These are phyloP conservation scores for Trypanosoma lewisi DNA, from an alignment of 208 protist genomes.

Conservation along the genomic window DNA sequence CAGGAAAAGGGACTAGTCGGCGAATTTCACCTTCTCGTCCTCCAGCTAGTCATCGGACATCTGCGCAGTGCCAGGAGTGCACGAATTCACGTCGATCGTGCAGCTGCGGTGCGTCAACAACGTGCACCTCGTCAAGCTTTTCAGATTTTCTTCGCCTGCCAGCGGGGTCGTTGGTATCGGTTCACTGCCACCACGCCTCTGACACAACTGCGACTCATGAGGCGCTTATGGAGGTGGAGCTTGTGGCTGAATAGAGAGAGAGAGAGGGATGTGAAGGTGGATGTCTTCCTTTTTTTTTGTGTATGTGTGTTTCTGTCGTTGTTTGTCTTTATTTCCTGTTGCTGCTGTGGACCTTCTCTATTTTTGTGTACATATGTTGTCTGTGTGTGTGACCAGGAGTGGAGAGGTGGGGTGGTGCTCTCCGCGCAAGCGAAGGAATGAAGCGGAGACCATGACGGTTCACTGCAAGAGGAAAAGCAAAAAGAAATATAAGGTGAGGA, in stretches of 20 bases:
- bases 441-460: too few relatives aligned
- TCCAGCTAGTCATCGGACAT: not conserved
- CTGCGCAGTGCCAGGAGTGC: not conserved
- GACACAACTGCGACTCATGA: conserved; percentile 32
- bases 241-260: conserved; percentile 24
- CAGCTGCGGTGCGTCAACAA: conserved; percentile 35
- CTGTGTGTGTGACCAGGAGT: too few relatives aligned
- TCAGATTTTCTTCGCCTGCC: conserved; percentile 46
- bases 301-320: not conserved
- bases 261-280: too few relatives aligned
- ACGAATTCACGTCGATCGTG: conserved; percentile 7
- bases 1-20: not conserved
- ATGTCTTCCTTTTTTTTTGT: too few relatives aligned
- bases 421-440: too few relatives aligned
- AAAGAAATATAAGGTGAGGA: too few relatives aligned
- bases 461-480: too few relatives aligned
- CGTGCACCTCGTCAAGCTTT: conserved; percentile 46
- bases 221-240: conserved; percentile 58
- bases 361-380: too few relatives aligned
- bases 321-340: not conserved
- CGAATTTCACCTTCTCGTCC: not conserved
- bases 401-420: too few relatives aligned
- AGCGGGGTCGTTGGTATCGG: conserved; percentile 32
- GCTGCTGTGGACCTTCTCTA: not conserved
- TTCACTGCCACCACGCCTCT: conserved; percentile 38